A percentile compares a stretch with the other conserved stretches of the same genome.
phyloP scores from a whole-genome alignment of 176 grass and related monocot species.

The Oryza punctata region DNA sequence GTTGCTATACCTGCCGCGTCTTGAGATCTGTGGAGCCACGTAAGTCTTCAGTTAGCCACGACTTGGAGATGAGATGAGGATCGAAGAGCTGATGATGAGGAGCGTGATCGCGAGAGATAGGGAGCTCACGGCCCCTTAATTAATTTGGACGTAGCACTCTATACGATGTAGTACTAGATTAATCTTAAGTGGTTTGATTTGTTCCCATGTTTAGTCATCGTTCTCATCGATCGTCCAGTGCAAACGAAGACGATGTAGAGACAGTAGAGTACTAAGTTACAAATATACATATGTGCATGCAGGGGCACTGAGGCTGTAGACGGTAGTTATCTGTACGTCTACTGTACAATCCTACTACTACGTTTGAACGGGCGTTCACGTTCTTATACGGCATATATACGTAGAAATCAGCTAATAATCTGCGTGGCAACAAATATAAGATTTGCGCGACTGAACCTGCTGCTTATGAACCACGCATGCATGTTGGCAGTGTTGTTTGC shows the following conservation, averaged over 20 bases:
- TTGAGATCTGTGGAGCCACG: neutral
- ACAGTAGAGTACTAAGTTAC: too few species aligned
- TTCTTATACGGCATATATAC: neutral
- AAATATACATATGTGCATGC: neutral
- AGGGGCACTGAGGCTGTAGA: neutral
- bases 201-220: neutral
- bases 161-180: neutral
- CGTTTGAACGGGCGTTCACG: neutral
- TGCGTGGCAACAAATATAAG: constrained; percentile 1
- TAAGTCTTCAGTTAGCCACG: neutral
- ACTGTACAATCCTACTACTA: too few species aligned
- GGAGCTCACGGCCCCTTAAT: neutral
- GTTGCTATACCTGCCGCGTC: neutral
- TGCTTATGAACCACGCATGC: neutral
- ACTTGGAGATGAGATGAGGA: constrained; percentile 32
- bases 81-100: neutral
- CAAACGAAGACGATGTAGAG: neutral
- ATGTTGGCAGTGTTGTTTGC: neutral
- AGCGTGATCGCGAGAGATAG: neutral
- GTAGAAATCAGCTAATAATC: constrained; percentile 1
- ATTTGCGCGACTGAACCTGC: neutral
- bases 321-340: too few species aligned
- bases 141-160: neutral
- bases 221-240: neutral
- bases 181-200: neutral